phyloP scores from a whole-genome alignment of 495 filamentous ascomycete species.

The Neurospora intermedia region DNA sequence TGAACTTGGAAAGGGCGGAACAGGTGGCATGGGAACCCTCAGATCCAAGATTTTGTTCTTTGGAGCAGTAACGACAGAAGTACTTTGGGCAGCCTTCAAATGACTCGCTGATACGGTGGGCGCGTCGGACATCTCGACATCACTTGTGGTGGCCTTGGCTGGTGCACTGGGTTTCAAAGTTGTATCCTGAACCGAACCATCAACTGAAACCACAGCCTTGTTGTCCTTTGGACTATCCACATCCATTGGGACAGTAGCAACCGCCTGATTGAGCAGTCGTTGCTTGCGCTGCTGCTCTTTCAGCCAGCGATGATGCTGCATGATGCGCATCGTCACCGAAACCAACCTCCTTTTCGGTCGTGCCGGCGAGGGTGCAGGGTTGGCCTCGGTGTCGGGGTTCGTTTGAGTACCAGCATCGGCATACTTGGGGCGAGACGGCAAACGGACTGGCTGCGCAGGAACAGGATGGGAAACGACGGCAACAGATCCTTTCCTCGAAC shows the following conservation, averaged over 20 bases:
- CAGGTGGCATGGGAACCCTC: conserved; percentile 40
- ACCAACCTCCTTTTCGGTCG: conserved; percentile 32
- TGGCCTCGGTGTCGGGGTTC: conserved; percentile 23
- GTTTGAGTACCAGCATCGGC: conserved; percentile 39
- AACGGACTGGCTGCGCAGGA: conserved; percentile 26
- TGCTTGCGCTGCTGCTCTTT: conserved; percentile 22
- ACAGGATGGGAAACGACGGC: conserved; percentile 18
- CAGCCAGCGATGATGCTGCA: conserved; percentile 31
- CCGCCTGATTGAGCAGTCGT: conserved; percentile 7
- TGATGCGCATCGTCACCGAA: conserved; percentile 35
- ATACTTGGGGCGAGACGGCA: conserved; percentile 27
- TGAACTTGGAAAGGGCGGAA: conserved; percentile 27
- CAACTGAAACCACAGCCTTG: conserved; percentile 8
- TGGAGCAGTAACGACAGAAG: conserved; percentile 4
- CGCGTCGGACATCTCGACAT: conserved; percentile 18
- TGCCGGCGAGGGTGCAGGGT: conserved; percentile 4
- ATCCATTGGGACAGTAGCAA: conserved; percentile 22
- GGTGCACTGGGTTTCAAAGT: background rate
- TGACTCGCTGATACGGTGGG: conserved; percentile 4
- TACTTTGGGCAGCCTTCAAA: conserved; percentile 3
- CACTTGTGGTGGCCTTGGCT: conserved; percentile 7
- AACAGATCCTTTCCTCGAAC: conserved; percentile 9
- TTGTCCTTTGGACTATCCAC: conserved; percentile 19
- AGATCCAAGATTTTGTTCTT: conserved; percentile 35
- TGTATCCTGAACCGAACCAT: conserved; percentile 11